These are phyloP conservation scores for Carpinus fangiana DNA, from an alignment of 306 rosid species.

Conservation along the genomic window DNA sequence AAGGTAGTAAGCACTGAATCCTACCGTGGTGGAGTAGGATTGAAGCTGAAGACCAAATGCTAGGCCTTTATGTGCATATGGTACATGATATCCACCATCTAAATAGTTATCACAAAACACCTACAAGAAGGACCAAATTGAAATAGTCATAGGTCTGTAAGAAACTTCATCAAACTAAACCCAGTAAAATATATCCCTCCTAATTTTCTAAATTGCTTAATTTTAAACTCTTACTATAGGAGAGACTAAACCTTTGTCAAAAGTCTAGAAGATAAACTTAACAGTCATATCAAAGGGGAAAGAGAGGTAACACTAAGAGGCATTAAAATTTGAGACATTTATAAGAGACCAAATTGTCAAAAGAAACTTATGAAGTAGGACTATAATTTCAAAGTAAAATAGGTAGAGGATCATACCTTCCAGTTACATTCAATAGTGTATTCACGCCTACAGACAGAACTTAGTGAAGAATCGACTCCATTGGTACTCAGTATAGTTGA, in stretches of 20 bases:
- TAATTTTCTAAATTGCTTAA: background rate
- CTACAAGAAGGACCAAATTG: constrained; percentile 37
- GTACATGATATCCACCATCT: constrained; percentile 96
- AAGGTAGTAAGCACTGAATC: constrained; percentile 30
- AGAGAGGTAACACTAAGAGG: background rate
- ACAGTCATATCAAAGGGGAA: constrained; percentile 4
- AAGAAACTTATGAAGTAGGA: background rate
- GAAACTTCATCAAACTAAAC: background rate
- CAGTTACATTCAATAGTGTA: constrained; percentile 88
- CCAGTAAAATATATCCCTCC: background rate
- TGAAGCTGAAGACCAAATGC: constrained; percentile 80
- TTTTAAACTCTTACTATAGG: constrained; percentile 1
- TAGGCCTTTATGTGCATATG: constrained; percentile 86
- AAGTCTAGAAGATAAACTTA: background rate
- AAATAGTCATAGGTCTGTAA: background rate
- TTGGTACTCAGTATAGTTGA: constrained; percentile 54
- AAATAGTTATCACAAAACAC: constrained; percentile 95
- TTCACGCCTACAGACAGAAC: constrained; percentile 70
- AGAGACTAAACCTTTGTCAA: background rate
- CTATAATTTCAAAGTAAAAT: background rate
- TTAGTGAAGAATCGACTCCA: constrained; percentile 70
- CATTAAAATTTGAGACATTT: background rate
- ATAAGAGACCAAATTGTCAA: background rate
- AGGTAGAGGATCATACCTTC: constrained; percentile 56
- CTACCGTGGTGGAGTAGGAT: constrained; percentile 70